Conservation (phyloP, 129 eudicot genomes). For the Arctium minus region DNA sequence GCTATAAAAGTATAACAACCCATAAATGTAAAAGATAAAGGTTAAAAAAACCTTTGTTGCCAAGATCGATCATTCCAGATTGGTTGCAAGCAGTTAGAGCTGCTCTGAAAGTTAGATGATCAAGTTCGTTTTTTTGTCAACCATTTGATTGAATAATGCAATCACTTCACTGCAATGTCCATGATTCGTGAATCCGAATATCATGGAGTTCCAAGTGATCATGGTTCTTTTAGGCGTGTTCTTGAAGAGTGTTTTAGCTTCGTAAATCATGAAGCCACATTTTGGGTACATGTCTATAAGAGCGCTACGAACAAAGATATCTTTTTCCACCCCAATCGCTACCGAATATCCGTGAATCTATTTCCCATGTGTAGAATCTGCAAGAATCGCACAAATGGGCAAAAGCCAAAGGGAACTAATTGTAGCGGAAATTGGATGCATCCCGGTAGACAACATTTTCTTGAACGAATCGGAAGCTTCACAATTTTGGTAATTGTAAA, state of each 20-base stretch:
- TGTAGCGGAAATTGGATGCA: constrained; percentile 56
- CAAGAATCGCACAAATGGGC: constrained; percentile 56
- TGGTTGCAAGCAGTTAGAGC: constrained; percentile 72
- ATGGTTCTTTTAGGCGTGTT: constrained; percentile 55
- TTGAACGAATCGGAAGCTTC: constrained; percentile 56
- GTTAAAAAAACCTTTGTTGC: constrained; percentile 6
- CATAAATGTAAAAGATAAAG: no score
- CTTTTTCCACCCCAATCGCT: constrained; percentile 51
- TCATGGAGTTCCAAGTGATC: constrained; percentile 79
- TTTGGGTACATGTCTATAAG: constrained; percentile 86
- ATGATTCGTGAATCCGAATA: constrained; percentile 63
- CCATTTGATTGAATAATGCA: constrained; percentile 54
- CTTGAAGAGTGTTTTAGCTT: constrained; percentile 57
- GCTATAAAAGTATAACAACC: no score
- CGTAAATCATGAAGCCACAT: constrained; percentile 50
- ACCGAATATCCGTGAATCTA: constrained; percentile 69
- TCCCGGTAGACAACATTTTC: constrained; percentile 50
- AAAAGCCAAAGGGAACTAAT: constrained; percentile 48
- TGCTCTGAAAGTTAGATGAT: constrained; percentile 75
- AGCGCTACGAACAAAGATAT: constrained; percentile 55
- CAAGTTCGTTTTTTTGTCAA: constrained; percentile 35
- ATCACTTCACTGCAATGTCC: constrained; percentile 32
- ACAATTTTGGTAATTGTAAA: constrained; percentile 41
- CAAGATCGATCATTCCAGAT: constrained; percentile 57
- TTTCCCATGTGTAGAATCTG: constrained; percentile 56